Conservation (phyloP, 495 filamentous ascomycete genomes). For the Aspergillus olivimuriae region DNA sequence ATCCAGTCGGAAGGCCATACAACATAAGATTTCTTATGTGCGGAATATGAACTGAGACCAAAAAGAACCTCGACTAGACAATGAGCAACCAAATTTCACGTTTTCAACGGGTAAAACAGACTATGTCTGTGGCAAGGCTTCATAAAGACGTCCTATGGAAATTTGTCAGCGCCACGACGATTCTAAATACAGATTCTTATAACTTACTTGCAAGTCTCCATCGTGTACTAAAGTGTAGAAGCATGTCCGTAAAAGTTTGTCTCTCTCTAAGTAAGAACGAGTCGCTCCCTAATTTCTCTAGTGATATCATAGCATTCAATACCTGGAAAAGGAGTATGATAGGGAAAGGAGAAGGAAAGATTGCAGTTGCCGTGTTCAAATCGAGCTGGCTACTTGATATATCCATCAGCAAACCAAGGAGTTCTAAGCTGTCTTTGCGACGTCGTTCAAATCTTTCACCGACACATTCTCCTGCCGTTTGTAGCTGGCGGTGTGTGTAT, state of each 20-base stretch:
- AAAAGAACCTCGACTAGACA: no score
- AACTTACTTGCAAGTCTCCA: background rate
- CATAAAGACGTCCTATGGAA: background rate
- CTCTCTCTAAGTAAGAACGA: background rate
- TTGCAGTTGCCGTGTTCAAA: background rate
- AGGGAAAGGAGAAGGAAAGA: background rate
- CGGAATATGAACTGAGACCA: no score
- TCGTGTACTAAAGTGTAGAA: background rate
- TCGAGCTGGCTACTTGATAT: background rate
- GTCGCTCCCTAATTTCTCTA: background rate
- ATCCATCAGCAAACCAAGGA: background rate
- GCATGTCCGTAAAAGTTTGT: background rate
- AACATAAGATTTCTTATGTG: no score
- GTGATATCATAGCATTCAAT: background rate
- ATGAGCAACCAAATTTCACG: no score
- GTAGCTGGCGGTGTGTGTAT: background rate
- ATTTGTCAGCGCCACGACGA: background rate
- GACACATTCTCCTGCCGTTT: background rate
- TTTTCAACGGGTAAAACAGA: background rate
- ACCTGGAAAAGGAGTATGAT: background rate
- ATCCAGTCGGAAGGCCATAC: no score
- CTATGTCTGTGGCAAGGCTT: background rate
- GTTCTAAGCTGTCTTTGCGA: background rate
- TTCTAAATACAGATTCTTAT: background rate
- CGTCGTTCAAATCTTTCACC: background rate